Percentiles rank a stretch among this genome's conserved stretches.
Evolutionary conservation across 495 filamentous ascomycete genomes (phyloP).

Genomic region (Saxispiralis lemnorum): DNA sequence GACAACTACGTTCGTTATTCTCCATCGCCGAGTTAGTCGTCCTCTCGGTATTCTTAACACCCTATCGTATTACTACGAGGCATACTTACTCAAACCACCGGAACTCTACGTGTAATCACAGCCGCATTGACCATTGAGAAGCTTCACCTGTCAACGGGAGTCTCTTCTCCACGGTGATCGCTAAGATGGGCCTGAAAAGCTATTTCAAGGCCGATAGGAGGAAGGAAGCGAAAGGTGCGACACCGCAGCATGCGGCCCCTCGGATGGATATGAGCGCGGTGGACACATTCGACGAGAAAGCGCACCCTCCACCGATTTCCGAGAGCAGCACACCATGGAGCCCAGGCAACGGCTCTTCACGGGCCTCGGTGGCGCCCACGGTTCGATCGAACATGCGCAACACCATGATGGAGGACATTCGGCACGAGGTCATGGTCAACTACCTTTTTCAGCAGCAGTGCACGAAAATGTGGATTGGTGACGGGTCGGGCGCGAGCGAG

Average conservation of each 20-base stretch:
- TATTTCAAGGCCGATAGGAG: slow-evolving; percentile 10
- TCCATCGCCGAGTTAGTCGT: too few species aligned
- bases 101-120: too few species aligned
- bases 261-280: neutral
- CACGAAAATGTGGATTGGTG: slow-evolving; percentile 48
- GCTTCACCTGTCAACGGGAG: neutral
- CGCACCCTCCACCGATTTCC: neutral
- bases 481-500: slow-evolving; percentile 45
- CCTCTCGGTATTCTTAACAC: too few species aligned
- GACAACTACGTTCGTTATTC: too few species aligned
- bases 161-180: neutral
- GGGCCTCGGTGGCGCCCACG: neutral
- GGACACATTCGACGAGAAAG: slow-evolving; percentile 4
- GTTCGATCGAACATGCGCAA: neutral
- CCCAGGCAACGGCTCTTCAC: neutral
- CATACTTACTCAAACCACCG: too few species aligned
- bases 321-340: neutral
- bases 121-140: neutral
- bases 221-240: neutral
- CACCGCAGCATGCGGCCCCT: neutral
- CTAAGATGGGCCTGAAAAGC: slow-evolving; percentile 5
- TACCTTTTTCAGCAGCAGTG: slow-evolving; percentile 64
- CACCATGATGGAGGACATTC: slow-evolving; percentile 47
- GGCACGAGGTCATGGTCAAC: slow-evolving; percentile 69
- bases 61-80: too few species aligned